Conservation (phyloP, 2,329 filamentous ascomycete genomes). For the Aspergillus carbonarius region DNA sequence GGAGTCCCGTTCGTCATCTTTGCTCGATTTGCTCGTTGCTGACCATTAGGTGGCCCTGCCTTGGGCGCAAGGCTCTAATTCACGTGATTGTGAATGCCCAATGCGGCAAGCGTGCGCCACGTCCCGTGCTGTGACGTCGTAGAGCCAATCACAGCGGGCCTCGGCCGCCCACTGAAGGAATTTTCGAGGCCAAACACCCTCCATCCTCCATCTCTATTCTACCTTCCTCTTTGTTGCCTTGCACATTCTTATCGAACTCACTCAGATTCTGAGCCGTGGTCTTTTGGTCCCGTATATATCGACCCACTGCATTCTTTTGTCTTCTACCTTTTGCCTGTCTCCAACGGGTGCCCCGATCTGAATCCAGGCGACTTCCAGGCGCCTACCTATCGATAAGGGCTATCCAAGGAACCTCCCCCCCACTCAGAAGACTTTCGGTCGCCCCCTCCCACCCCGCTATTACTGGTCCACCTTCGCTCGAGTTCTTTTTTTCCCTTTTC, state of each 20-base stretch:
- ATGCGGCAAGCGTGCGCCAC: constrained; percentile 24
- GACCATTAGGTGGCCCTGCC: constrained; percentile 5
- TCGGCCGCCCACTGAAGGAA: constrained; percentile 26
- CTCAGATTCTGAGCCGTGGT: background rate
- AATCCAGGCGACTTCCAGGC: background rate
- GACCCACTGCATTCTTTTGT: background rate
- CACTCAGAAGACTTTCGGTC: constrained; percentile 25
- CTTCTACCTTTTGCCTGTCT: background rate
- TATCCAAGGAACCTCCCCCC: constrained; percentile 25
- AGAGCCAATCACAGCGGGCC: constrained; percentile 22
- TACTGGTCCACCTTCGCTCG: constrained; percentile 33
- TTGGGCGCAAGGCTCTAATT: constrained; percentile 10
- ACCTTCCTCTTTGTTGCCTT: background rate
- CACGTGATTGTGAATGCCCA: constrained; percentile 23
- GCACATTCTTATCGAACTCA: background rate
- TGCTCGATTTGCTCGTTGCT: background rate
- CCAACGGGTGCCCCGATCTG: no score
- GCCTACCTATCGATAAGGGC: constrained; percentile 43
- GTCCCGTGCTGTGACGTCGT: constrained; percentile 28
- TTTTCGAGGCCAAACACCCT: constrained; percentile 21
- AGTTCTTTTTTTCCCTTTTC: constrained; percentile 29
- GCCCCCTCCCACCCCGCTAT: constrained; percentile 33
- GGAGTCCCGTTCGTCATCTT: no score
- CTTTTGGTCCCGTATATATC: background rate
- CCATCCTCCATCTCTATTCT: constrained; percentile 10